These are phyloP conservation scores for Hansenula anomala DNA, from an alignment of 1,139 yeast genomes.

Conservation along the genomic window DNA sequence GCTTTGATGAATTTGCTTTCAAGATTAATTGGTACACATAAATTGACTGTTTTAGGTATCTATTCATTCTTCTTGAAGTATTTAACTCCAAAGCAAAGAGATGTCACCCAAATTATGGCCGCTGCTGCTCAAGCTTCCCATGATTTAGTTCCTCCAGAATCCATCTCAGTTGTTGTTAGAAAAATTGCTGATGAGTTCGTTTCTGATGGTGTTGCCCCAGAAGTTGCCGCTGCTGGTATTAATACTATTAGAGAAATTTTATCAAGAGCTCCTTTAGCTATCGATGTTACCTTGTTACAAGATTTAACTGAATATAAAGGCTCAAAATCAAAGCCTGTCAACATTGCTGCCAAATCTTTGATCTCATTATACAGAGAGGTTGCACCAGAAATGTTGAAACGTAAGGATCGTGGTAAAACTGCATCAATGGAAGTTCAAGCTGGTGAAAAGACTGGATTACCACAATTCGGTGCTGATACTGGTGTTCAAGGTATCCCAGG, in stretches of 20 bases:
- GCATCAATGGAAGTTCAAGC: conserved; percentile 78
- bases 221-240: conserved; percentile 96
- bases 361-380: conserved; percentile 84
- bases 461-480: conserved; percentile 70
- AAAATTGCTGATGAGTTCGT: conserved; percentile 97
- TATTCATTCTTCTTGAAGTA: conserved; percentile 86
- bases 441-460: conserved; percentile 42
- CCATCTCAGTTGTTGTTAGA: conserved; percentile 69
- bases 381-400: conserved; percentile 90
- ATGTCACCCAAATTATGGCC: conserved; percentile 95
- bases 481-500: conserved; percentile 76
- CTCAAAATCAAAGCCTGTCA: conserved; percentile 88
- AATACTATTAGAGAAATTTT: conserved; percentile 92
- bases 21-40: conserved; percentile 89
- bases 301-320: conserved; percentile 89
- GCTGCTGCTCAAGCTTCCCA: conserved; percentile 96
- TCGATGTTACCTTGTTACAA: conserved; percentile 79
- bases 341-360: conserved; percentile 91
- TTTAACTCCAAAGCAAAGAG: conserved; percentile 87
- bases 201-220: conserved; percentile 96
- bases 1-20: conserved; percentile 83
- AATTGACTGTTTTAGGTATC: conserved; percentile 81
- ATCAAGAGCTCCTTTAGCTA: conserved; percentile 90
- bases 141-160: conserved; percentile 95
- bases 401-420: conserved; percentile 87